Conservation (phyloP, 2,329 filamentous ascomycete genomes). For the Verticillium klebahnii region DNA sequence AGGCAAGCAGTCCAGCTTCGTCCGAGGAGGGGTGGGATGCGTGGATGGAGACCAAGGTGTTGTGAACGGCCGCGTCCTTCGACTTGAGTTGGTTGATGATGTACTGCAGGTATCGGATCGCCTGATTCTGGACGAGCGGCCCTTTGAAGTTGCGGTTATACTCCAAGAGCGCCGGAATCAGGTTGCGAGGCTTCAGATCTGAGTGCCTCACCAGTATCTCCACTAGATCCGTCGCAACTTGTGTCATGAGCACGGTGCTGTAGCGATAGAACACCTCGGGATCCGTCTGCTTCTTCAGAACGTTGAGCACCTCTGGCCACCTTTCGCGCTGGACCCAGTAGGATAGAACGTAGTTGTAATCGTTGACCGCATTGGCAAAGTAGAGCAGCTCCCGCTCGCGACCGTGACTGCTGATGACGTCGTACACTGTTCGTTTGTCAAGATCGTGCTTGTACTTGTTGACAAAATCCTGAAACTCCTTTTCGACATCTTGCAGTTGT, state of each 20-base stretch:
- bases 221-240: constrained; percentile 79
- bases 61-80: constrained; percentile 83
- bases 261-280: constrained; percentile 94
- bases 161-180: constrained; percentile 90
- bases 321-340: constrained; percentile 97
- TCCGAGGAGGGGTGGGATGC: constrained; percentile 79
- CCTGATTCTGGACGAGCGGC: constrained; percentile 75
- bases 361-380: constrained; percentile 83
- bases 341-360: constrained; percentile 90
- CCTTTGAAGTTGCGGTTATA: constrained; percentile 79
- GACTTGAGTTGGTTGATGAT: constrained; percentile 84
- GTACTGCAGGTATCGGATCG: constrained; percentile 87
- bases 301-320: constrained; percentile 81
- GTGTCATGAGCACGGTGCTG: constrained; percentile 92
- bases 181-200: constrained; percentile 76
- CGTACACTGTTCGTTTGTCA: constrained; percentile 88
- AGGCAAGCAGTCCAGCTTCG: constrained; percentile 79
- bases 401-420: constrained; percentile 92
- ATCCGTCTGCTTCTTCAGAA: constrained; percentile 89
- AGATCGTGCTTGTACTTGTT: constrained; percentile 80
- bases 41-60: constrained; percentile 94
- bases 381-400: constrained; percentile 88
- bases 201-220: constrained; percentile 92
- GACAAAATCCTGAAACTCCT: constrained; percentile 86
- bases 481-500: constrained; percentile 64